A percentile compares a stretch with the other conserved stretches of the same genome.
Evolutionary conservation across 2,329 filamentous ascomycete genomes (phyloP).

Genomic region (Metarhizium guizhouense): DNA sequence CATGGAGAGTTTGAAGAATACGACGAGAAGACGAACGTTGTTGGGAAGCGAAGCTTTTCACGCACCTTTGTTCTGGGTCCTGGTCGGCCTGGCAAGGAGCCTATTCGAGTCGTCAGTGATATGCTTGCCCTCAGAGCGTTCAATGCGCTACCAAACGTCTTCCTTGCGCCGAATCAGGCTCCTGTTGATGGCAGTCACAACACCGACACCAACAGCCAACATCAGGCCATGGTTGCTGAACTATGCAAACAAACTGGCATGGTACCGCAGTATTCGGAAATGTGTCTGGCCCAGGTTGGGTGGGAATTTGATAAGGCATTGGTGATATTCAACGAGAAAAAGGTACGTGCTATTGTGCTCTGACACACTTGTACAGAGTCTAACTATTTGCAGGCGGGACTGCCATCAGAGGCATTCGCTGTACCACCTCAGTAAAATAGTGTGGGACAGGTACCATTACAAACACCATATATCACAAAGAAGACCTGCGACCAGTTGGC

Average conservation of each 20-base stretch:
- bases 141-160: constrained; percentile 37
- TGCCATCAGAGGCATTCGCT: constrained; percentile 19
- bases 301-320: constrained; percentile 76
- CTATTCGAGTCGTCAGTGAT: constrained; percentile 70
- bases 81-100: constrained; percentile 52
- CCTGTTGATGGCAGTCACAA: constrained; percentile 6
- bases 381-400: constrained; percentile 11
- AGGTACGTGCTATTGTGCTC: constrained; percentile 38
- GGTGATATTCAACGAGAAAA: constrained; percentile 65
- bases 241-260: constrained; percentile 72
- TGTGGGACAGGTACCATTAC: not conserved
- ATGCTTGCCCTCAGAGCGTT: constrained; percentile 66
- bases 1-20: constrained; percentile 79
- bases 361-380: not conserved
- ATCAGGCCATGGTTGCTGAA: constrained; percentile 64
- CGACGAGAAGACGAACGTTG: constrained; percentile 44
- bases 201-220: constrained; percentile 29
- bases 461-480: not conserved
- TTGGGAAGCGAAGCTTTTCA: constrained; percentile 68
- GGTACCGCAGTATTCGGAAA: constrained; percentile 66
- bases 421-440: constrained; percentile 4
- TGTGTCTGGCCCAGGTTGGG: constrained; percentile 69
- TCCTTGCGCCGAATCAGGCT: constrained; percentile 19
- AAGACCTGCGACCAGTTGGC: not conserved
- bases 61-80: constrained; percentile 73